Evolutionary conservation across 176 grass and related monocot genomes (phyloP).

Genomic region (Tillandsia leiboldiana): DNA sequence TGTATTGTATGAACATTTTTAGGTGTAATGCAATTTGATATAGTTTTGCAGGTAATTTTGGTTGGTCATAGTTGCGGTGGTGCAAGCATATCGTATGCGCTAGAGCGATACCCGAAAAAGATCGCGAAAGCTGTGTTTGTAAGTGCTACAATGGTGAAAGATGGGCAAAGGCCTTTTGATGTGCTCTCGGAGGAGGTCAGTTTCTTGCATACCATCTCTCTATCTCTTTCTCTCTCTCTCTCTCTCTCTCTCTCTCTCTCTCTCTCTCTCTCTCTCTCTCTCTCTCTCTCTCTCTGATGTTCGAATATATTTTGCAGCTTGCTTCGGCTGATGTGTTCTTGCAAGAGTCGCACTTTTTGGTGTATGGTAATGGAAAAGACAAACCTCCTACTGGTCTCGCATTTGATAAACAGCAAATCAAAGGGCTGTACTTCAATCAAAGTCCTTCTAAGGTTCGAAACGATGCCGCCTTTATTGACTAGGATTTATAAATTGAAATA

Average conservation of each 20-base stretch:
- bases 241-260: background rate
- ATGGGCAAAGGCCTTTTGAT: constrained; percentile 85
- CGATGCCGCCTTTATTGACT: background rate
- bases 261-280: background rate
- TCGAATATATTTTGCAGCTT: constrained; percentile 40
- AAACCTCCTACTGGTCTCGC: constrained; percentile 75
- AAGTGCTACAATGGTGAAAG: constrained; percentile 81
- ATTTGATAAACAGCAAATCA: constrained; percentile 91
- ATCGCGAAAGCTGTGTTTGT: constrained; percentile 91
- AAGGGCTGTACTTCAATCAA: constrained; percentile 87
- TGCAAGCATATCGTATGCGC: constrained; percentile 69
- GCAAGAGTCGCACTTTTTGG: constrained; percentile 76
- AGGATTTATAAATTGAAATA: background rate
- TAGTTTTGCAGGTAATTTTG: constrained; percentile 58
- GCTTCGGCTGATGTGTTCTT: constrained; percentile 86
- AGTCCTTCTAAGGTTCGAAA: constrained; percentile 69
- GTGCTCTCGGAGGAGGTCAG: constrained; percentile 70
- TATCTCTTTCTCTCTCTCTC: background rate
- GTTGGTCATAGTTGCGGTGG: constrained; percentile 95
- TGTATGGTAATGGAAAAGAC: constrained; percentile 79
- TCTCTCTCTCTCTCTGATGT: background rate
- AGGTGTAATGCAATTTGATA: background rate
- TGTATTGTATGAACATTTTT: constrained; percentile 9
- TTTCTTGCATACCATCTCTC: background rate
- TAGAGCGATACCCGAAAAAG: constrained; percentile 58